A percentile compares a stretch with the other conserved stretches of the same genome.
Conservation (phyloP, 345 rosid species). For the Populus davidiana region DNA sequence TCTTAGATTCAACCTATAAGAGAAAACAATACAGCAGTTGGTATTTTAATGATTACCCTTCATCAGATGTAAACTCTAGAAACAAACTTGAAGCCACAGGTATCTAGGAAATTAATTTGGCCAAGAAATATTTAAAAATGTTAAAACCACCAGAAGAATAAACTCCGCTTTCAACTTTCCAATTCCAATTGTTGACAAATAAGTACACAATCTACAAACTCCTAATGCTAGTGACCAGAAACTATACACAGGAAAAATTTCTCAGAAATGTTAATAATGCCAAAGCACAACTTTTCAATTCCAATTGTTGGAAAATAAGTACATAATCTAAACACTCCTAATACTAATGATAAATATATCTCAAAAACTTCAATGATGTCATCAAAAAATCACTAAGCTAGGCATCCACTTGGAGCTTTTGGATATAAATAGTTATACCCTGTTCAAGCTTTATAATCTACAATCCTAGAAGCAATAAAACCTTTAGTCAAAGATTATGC, state of each 20-base stretch:
- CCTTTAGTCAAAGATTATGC: not conserved
- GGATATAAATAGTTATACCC: not conserved
- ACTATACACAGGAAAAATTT: not conserved
- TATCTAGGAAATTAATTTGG: not conserved
- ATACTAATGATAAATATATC: not conserved
- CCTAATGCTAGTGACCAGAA: not conserved
- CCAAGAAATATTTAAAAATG: not conserved
- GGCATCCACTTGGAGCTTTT: not conserved
- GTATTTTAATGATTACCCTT: not conserved
- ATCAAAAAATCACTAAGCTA: not conserved
- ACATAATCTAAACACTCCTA: not conserved
- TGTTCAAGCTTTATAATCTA: not conserved
- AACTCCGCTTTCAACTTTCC: not conserved
- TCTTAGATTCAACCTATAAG: slow-evolving; percentile 73
- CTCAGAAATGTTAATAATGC: not conserved
- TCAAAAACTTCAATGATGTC: not conserved
- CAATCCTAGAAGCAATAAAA: not conserved
- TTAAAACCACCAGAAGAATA: not conserved
- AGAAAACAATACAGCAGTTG: slow-evolving; percentile 6
- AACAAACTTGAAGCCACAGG: slow-evolving; percentile 2
- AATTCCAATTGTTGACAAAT: not conserved
- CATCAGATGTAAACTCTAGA: not conserved
- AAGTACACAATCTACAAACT: not conserved
- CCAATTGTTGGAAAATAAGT: not conserved
- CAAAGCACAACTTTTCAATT: no score